Conservation (phyloP, 139 green algal genomes). For the Zygnema circumcarinatum region DNA sequence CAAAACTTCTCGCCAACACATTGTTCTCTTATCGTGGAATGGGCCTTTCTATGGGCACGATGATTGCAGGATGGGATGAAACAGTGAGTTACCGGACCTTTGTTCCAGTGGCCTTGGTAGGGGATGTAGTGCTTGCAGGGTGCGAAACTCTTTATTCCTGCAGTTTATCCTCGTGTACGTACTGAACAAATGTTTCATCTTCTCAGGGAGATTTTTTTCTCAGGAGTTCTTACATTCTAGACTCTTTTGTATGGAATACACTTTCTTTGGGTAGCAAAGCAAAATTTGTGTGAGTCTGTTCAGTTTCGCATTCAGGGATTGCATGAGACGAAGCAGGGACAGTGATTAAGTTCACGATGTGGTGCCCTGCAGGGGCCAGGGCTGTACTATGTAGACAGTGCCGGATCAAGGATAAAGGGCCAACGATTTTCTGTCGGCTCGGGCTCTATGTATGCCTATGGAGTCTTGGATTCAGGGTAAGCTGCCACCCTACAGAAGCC, state of each 20-base stretch:
- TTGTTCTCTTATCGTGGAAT: conserved; percentile 97
- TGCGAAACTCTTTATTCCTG: background rate
- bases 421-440: conserved; percentile 95
- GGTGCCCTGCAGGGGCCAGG: conserved; percentile 80
- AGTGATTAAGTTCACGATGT: too few relatives aligned
- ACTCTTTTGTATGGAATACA: too few relatives aligned
- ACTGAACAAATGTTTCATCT: background rate
- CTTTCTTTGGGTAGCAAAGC: too few relatives aligned
- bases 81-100: conserved; percentile 29
- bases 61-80: conserved; percentile 78
- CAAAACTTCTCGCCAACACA: conserved; percentile 97
- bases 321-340: too few relatives aligned
- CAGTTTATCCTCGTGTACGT: conserved; percentile 12
- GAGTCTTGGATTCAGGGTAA: conserved; percentile 89
- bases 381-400: conserved; percentile 98
- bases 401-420: conserved; percentile 92
- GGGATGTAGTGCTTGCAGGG: too few relatives aligned
- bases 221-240: too few relatives aligned
- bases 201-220: too few relatives aligned
- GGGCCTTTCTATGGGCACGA: conserved; percentile 98
- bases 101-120: background rate
- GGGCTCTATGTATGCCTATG: conserved; percentile 96
- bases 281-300: too few relatives aligned
- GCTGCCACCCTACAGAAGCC: background rate
- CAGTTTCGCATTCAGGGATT: too few relatives aligned